Percentiles rank a stretch among this genome's conserved stretches.
Evolutionary conservation across 2,329 filamentous ascomycete species (phyloP).

Genomic region (Rhynchosporium secalis): DNA sequence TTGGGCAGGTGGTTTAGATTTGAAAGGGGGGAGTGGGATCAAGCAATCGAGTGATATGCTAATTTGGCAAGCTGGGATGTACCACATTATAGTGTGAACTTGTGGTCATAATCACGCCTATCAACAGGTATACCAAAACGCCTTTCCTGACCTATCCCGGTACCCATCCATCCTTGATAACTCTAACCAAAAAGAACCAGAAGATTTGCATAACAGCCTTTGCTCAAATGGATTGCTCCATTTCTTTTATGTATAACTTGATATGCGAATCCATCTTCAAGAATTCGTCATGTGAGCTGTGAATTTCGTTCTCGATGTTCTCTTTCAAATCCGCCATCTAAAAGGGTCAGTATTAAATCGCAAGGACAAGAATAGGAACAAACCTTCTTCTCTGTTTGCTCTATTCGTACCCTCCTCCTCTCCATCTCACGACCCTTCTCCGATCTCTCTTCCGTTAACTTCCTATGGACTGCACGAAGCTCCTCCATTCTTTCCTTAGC

Average conservation of each 20-base stretch:
- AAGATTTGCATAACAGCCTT: slow-evolving; percentile 18
- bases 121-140: slow-evolving; percentile 39
- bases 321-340: slow-evolving; percentile 98
- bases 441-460: slow-evolving; percentile 78
- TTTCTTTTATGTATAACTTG: slow-evolving; percentile 96
- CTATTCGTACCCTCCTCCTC: slow-evolving; percentile 85
- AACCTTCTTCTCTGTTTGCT: slow-evolving; percentile 99
- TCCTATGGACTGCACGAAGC: slow-evolving; percentile 74
- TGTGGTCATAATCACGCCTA: slow-evolving; percentile 35
- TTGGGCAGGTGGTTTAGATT: slow-evolving; percentile 67
- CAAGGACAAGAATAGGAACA: slow-evolving; percentile 32
- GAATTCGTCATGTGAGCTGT: slow-evolving; percentile 88
- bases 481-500: slow-evolving; percentile 91
- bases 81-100: slow-evolving; percentile 3
- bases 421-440: slow-evolving; percentile 93
- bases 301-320: slow-evolving; percentile 93
- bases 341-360: slow-evolving; percentile 36
- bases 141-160: slow-evolving; percentile 22
- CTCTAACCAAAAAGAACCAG: slow-evolving; percentile 21
- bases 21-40: slow-evolving; percentile 42
- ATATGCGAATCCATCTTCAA: slow-evolving; percentile 97
- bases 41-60: background rate
- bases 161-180: slow-evolving; percentile 13
- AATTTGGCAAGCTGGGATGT: background rate
- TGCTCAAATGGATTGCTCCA: slow-evolving; percentile 79